Conservation (phyloP, 805 yeast species). For the Wickerhamomyces ciferrii region DNA sequence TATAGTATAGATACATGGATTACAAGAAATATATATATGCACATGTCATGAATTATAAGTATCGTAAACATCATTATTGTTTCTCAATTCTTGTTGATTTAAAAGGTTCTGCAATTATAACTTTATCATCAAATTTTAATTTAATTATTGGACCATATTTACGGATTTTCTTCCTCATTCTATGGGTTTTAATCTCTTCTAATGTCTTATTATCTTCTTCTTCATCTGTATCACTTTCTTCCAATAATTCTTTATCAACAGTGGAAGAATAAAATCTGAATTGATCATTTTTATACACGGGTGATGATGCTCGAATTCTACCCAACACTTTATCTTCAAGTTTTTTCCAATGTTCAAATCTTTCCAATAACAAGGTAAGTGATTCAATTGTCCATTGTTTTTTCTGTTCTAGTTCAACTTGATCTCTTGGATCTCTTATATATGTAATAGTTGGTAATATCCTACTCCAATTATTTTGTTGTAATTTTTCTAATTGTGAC, state of each 20-base stretch:
- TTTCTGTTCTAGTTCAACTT: conserved; percentile 44
- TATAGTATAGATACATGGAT: conserved; percentile 2
- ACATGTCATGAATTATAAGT: neutral
- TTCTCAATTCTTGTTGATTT: conserved; percentile 15
- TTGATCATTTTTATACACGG: conserved; percentile 2
- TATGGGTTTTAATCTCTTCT: conserved; percentile 11
- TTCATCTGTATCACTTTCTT: conserved; percentile 23
- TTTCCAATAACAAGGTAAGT: conserved; percentile 16
- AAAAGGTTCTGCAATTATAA: conserved; percentile 22
- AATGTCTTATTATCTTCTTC: conserved; percentile 16
- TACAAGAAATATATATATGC: neutral
- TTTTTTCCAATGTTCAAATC: conserved; percentile 15
- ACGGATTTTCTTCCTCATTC: conserved; percentile 5
- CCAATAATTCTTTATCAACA: conserved; percentile 17
- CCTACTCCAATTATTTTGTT: conserved; percentile 40
- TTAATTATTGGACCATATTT: conserved; percentile 20
- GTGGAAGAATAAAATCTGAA: conserved; percentile 13
- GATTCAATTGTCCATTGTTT: conserved; percentile 49
- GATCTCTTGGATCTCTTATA: conserved; percentile 40
- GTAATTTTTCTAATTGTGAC: conserved; percentile 35
- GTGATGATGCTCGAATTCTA: conserved; percentile 4
- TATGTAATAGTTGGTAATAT: conserved; percentile 42
- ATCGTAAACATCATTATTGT: neutral
- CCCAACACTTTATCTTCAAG: conserved; percentile 19
- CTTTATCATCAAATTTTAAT: conserved; percentile 15